Evolutionary conservation across 192 early-diverging fungal genomes (phyloP).

Genomic region (Oehlia diaphana): DNA sequence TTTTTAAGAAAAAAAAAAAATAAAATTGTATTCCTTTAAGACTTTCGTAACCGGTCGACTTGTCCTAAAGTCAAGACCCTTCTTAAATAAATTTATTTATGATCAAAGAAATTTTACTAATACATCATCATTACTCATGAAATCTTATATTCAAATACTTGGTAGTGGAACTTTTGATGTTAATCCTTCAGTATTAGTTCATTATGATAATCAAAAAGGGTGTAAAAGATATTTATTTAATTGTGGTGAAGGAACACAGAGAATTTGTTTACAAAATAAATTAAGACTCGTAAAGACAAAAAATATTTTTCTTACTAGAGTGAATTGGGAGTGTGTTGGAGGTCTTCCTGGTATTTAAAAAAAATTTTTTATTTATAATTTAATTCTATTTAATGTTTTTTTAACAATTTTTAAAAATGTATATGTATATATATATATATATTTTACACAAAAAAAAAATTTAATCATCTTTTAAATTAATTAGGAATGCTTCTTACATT

Average conservation of each 20-base stretch:
- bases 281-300: constrained; percentile 70
- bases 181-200: constrained; percentile 68
- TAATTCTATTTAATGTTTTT: too few species aligned
- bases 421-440: too few species aligned
- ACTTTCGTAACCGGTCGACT: background rate
- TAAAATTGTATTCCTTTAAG: background rate
- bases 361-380: too few species aligned
- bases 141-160: constrained; percentile 51
- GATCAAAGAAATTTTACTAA: constrained; percentile 33
- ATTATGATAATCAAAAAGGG: constrained; percentile 55
- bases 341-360: constrained; percentile 40
- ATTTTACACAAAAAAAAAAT: too few species aligned
- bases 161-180: constrained; percentile 50
- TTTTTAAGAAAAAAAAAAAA: too few species aligned
- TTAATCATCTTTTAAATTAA: background rate
- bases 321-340: constrained; percentile 83
- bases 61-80: background rate
- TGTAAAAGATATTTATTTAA: constrained; percentile 86
- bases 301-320: constrained; percentile 79
- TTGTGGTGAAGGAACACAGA: constrained; percentile 88
- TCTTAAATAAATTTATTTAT: background rate
- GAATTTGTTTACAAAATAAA: constrained; percentile 78
- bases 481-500: constrained; percentile 89
- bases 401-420: too few species aligned
- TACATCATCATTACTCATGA: constrained; percentile 42